phyloP scores from a whole-genome alignment of 2,329 filamentous ascomycete species.

The Epichloe elymi region DNA sequence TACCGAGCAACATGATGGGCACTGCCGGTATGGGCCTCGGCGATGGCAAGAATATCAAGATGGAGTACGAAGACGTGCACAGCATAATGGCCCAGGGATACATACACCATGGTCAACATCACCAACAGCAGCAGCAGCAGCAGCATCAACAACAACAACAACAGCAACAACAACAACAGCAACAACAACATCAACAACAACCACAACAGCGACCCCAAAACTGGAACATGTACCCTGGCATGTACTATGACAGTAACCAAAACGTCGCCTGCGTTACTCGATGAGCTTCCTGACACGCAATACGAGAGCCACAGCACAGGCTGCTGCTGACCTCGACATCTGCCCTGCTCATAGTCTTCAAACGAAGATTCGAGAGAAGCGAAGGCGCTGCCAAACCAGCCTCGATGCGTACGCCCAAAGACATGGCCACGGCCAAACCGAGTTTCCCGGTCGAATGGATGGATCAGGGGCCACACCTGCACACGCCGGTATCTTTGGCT shows the following conservation, averaged over 20 bases:
- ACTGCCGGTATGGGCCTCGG: slow-evolving; percentile 10
- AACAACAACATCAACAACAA: slow-evolving; percentile 7
- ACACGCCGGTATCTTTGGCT: too few species aligned
- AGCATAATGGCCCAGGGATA: slow-evolving; percentile 12
- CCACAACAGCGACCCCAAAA: slow-evolving; percentile 16
- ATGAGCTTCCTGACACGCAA: not conserved
- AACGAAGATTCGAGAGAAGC: too few species aligned
- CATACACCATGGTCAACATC: slow-evolving; percentile 12
- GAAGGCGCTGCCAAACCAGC: too few species aligned
- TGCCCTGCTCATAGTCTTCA: too few species aligned
- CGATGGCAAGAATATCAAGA: slow-evolving; percentile 24
- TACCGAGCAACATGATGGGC: slow-evolving; percentile 29
- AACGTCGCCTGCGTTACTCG: slow-evolving; percentile 6
- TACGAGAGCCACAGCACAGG: not conserved
- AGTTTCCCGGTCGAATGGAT: too few species aligned
- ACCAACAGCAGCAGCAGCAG: slow-evolving; percentile 5
- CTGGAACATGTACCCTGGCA: slow-evolving; percentile 20
- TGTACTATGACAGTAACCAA: slow-evolving; percentile 16
- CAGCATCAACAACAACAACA: slow-evolving; percentile 15
- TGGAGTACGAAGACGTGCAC: slow-evolving; percentile 26
- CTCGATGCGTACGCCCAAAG: too few species aligned
- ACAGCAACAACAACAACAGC: slow-evolving; percentile 14
- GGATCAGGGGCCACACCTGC: too few species aligned
- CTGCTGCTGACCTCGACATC: not conserved
- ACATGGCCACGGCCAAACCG: too few species aligned